A percentile compares a stretch with the other conserved stretches of the same genome.
phyloP scores from a whole-genome alignment of 345 rosid genomes.

The Carallia pectinifolia region DNA sequence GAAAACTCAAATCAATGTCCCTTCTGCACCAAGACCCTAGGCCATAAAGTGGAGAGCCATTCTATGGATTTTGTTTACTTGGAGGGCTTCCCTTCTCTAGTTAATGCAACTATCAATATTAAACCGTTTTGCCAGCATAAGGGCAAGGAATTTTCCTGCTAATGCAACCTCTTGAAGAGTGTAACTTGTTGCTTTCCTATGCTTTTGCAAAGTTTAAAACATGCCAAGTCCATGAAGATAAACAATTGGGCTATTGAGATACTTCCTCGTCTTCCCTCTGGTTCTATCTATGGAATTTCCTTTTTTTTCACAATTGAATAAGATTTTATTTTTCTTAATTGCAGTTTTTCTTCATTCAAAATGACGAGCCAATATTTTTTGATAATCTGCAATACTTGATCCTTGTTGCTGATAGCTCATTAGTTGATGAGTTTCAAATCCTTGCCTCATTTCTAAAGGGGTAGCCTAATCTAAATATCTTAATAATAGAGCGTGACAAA shows the following conservation, averaged over 20 bases:
- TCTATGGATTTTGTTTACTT: constrained; percentile 15
- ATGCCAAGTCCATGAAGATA: constrained; percentile 9
- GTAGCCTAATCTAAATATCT: constrained; percentile 10
- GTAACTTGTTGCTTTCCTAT: constrained; percentile 10
- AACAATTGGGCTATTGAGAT: constrained; percentile 24
- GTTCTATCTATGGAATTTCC: not conserved
- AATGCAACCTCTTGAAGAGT: constrained; percentile 15
- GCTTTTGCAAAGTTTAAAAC: constrained; percentile 14
- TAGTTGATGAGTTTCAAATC: not conserved
- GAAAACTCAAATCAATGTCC: not conserved
- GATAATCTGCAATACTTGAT: constrained; percentile 3
- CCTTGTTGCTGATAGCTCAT: not conserved
- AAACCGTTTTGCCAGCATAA: constrained; percentile 19
- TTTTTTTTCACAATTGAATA: not conserved
- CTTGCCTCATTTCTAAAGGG: constrained; percentile 19
- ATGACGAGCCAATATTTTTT: constrained; percentile 5
- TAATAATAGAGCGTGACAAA: constrained; percentile 2
- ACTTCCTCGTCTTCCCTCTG: not conserved
- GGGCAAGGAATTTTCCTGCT: constrained; percentile 1
- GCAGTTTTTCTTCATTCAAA: constrained; percentile 21
- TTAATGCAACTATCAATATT: constrained; percentile 6
- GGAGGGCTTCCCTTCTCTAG: constrained; percentile 8
- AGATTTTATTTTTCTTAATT: not conserved
- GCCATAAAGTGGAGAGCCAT: constrained; percentile 14
- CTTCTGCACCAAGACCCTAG: constrained; percentile 1